Evolutionary conservation across 306 rosid species (phyloP).

Genomic region (Glycine latifolia): DNA sequence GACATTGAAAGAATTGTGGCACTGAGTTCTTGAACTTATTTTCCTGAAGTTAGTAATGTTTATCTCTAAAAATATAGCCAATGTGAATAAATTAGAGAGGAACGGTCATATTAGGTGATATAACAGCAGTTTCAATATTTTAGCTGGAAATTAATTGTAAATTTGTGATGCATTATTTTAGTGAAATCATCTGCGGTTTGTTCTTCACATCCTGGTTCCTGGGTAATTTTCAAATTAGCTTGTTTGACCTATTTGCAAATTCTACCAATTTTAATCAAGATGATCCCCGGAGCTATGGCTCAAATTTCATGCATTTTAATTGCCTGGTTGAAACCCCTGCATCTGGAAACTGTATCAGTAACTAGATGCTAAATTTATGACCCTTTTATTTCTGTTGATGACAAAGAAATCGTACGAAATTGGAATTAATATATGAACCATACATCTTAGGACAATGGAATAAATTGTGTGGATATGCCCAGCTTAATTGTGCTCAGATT

Average conservation of each 20-base stretch:
- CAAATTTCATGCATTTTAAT: slow-evolving; percentile 7
- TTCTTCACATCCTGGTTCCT: neutral
- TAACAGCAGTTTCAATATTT: neutral
- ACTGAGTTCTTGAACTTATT: slow-evolving; percentile 16
- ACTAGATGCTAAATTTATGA: slow-evolving; percentile 10
- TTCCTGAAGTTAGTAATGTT: neutral
- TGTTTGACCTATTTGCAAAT: neutral
- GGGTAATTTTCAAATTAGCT: slow-evolving; percentile 1
- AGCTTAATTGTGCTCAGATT: slow-evolving; percentile 13
- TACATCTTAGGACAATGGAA: neutral
- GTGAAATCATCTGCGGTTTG: neutral
- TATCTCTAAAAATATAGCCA: slow-evolving; percentile 15
- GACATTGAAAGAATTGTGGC: slow-evolving; percentile 32
- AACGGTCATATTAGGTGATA: slow-evolving; percentile 16
- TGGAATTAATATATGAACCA: slow-evolving; percentile 33
- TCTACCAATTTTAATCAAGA: slow-evolving; percentile 3
- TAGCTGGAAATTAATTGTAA: too few species aligned
- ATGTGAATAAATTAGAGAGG: slow-evolving; percentile 31
- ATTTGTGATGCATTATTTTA: too few species aligned
- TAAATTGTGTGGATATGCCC: slow-evolving; percentile 21
- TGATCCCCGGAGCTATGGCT: slow-evolving; percentile 30
- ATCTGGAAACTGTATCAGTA: neutral
- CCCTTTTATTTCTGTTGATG: slow-evolving; percentile 12
- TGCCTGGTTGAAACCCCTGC: slow-evolving; percentile 21
- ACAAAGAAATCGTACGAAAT: neutral